Conservation (phyloP, 208 protist genomes). For the Lotmaria passim region DNA sequence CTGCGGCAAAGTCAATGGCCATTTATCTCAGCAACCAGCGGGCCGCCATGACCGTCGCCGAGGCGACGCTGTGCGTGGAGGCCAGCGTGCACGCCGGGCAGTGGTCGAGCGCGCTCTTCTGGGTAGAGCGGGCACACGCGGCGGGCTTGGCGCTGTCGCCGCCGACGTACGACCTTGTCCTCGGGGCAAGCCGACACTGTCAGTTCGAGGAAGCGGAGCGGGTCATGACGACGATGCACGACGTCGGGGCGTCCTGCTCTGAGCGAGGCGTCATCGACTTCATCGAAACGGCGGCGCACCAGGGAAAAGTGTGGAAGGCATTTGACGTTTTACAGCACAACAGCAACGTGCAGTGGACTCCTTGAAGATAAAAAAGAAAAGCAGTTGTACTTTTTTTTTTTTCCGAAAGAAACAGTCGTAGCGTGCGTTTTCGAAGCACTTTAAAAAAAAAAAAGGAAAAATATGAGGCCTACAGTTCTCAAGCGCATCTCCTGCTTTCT, state of each 20-base stretch:
- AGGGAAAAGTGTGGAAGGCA: constrained; percentile 45
- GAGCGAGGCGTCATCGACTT: constrained; percentile 52
- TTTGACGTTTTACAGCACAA: constrained; percentile 42
- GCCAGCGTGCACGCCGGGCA: constrained; percentile 56
- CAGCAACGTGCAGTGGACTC: constrained; percentile 56
- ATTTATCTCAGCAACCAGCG: constrained; percentile 72
- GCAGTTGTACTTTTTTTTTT: neutral
- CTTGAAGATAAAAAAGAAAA: constrained; percentile 24
- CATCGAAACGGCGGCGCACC: constrained; percentile 46
- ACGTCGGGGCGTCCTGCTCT: constrained; percentile 50
- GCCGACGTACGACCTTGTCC: constrained; percentile 56
- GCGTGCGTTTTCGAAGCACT: too few species aligned
- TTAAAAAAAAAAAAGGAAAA: too few species aligned
- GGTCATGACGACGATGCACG: constrained; percentile 58
- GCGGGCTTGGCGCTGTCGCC: constrained; percentile 36
- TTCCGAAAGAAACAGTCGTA: too few species aligned
- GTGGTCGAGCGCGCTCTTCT: constrained; percentile 84
- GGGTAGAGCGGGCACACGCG: constrained; percentile 71
- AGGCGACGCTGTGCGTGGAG: constrained; percentile 70
- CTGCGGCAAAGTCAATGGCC: constrained; percentile 61
- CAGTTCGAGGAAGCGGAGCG: constrained; percentile 55
- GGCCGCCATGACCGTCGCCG: constrained; percentile 31
- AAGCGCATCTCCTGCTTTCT: neutral
- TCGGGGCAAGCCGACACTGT: constrained; percentile 47
- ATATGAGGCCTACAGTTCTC: too few species aligned